Evolutionary conservation across 2,329 filamentous ascomycete genomes (phyloP), one percentile per base, ranked within the genome.

Genomic region (Cordyceps cicadae): DNA sequence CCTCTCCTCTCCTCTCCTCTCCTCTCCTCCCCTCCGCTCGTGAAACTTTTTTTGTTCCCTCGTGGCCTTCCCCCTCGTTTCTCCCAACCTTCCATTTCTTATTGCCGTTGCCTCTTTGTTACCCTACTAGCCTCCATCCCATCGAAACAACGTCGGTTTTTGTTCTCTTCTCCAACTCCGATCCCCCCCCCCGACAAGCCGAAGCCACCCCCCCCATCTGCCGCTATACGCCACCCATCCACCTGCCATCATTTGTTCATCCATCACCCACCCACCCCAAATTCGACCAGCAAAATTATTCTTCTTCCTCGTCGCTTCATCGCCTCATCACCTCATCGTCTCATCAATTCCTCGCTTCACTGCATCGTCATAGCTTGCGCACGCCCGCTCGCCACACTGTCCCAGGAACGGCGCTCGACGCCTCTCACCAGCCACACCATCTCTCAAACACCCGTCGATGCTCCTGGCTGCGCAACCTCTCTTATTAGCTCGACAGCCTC

Each of bases 181-280:
- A 43, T n/a, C n/a, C n/a, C n/a, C n/a, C n/a, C 51, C 56, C 48
- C 56, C 56, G 56, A 59, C 48, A 59, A 37, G 17, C 56, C 56
- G 49, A 53, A 43, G 39, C 39, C 5, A 17, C 14, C 32, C 29
- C 29, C 7, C 29, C 7, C 29, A 8, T 29, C 32, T 43, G 48
- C 54, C 43, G 37, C 43, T 55, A 26, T 34, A 43, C 55, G 55
- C 48, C 46, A 56, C 24, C 4, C 24, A 24, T 4, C 29, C 54
- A 46, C 21, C 24, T 3, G 3, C 32, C 32, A 34, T 15, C 39
- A 43, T 43, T 15, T 15, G n/a, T 41, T 15, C 29, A 29, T 29
- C 32, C 54, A 48, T 26, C 29, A 29, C 2, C 34, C 34, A 43
- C 6, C 39, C 39, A 43, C 6, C 39, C 19, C 34, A 41, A 54